These are phyloP conservation scores for Colletotrichum scovillei DNA, from an alignment of 2,329 filamentous ascomycete species.

Conservation along the genomic window DNA sequence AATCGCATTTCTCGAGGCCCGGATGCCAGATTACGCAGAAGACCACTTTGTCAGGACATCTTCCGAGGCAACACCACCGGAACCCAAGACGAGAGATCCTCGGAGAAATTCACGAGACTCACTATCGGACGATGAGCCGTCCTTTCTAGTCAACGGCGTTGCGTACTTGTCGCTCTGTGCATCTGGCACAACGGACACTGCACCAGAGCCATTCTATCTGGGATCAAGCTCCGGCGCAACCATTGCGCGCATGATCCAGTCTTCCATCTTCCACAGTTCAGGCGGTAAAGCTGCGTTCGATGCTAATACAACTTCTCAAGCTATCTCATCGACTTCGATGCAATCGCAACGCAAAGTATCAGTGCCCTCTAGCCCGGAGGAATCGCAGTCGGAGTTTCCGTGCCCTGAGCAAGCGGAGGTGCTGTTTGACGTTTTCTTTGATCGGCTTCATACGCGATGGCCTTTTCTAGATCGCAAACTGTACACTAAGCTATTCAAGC, in stretches of 20 bases:
- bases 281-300: constrained; percentile 22
- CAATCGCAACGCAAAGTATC: background rate
- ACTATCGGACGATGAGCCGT: constrained; percentile 36
- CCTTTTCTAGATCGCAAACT: constrained; percentile 40
- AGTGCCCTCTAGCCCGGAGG: constrained; percentile 22
- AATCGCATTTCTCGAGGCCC: constrained; percentile 43
- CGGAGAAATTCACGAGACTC: constrained; percentile 23
- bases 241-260: constrained; percentile 42
- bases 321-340: constrained; percentile 6
- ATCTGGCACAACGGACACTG: constrained; percentile 39
- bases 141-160: constrained; percentile 40
- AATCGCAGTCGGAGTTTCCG: constrained; percentile 36
- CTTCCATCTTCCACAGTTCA: constrained; percentile 39
- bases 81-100: background rate
- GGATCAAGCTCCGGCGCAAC: constrained; percentile 42
- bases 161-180: constrained; percentile 41
- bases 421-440: constrained; percentile 41
- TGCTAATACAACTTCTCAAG: background rate
- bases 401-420: constrained; percentile 30
- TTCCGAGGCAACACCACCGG: background rate
- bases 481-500: constrained; percentile 37
- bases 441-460: constrained; percentile 42
- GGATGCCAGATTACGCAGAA: constrained; percentile 40
- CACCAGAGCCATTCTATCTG: constrained; percentile 41
- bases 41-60: constrained; percentile 39